Evolutionary conservation across 2,329 filamentous ascomycete genomes (phyloP).

Genomic region (Talaromyces verruculosus): DNA sequence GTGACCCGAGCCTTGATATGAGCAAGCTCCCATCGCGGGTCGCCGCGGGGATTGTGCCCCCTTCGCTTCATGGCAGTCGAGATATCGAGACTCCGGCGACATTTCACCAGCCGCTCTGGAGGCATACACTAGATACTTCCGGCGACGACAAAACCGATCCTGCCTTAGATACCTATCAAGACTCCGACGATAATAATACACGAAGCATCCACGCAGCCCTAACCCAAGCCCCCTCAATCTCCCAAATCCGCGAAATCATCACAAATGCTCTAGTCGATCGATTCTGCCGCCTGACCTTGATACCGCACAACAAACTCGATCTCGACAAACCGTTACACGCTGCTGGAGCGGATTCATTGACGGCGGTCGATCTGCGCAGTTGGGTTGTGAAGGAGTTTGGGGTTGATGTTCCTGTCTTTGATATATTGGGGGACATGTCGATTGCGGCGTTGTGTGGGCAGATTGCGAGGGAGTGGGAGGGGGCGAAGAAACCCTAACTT

Average conservation of each 20-base stretch:
- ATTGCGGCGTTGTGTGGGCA: not conserved
- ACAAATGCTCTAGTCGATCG: not conserved
- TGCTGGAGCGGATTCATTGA: not conserved
- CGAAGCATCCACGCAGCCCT: not conserved
- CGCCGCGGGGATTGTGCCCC: not conserved
- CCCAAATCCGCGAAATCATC: not conserved
- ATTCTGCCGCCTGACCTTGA: not conserved
- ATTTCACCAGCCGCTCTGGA: not conserved
- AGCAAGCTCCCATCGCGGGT: not conserved
- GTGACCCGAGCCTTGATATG: not conserved
- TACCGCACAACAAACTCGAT: not conserved
- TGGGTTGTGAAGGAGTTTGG: constrained; percentile 13
- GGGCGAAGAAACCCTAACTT: not conserved
- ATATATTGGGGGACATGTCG: not conserved
- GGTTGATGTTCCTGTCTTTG: not conserved
- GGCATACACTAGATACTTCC: not conserved
- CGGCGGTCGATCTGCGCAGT: not conserved
- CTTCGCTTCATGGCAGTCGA: not conserved
- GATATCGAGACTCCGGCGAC: not conserved
- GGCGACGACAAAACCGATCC: not conserved
- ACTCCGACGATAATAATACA: not conserved
- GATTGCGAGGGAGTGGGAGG: not conserved
- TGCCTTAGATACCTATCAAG: not conserved
- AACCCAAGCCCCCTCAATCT: not conserved
- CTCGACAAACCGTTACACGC: not conserved